A percentile compares a stretch with the other conserved stretches of the same genome.
Evolutionary conservation across 164 flowering plant genomes (phyloP).

Genomic region (Piper longum): DNA sequence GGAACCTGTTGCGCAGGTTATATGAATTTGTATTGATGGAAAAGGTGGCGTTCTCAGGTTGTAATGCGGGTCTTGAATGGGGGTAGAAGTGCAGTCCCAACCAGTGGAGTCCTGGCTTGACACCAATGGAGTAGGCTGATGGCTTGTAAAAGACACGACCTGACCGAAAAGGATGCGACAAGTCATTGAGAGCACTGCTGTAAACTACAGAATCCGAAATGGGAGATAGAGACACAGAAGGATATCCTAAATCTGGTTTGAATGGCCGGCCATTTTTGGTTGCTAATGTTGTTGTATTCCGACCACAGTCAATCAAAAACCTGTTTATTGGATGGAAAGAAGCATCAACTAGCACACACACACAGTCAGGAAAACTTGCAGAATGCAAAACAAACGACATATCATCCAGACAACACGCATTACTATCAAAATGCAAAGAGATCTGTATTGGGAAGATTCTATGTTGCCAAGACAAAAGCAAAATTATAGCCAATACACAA

Average conservation of each 20-base stretch:
- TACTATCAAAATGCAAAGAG: too few species aligned
- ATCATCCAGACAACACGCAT: too few species aligned
- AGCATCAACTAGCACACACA: slow-evolving; percentile 2
- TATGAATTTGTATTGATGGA: slow-evolving; percentile 24
- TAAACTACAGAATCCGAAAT: slow-evolving; percentile 17
- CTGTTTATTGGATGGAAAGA: slow-evolving; percentile 21
- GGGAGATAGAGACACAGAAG: slow-evolving; percentile 16
- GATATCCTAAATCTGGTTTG: slow-evolving; percentile 18
- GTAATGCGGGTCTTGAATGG: slow-evolving; percentile 15
- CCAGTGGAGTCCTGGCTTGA: slow-evolving; percentile 33
- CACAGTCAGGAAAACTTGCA: slow-evolving; percentile 6
- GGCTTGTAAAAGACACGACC: slow-evolving; percentile 24
- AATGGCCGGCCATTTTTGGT: slow-evolving; percentile 19
- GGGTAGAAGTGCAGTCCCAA: slow-evolving; percentile 30
- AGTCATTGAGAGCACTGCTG: neutral
- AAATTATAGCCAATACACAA: too few species aligned
- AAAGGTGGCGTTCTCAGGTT: slow-evolving; percentile 26
- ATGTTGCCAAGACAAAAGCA: too few species aligned
- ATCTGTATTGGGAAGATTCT: too few species aligned
- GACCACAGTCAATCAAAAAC: slow-evolving; percentile 29
- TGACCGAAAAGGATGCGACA: slow-evolving; percentile 13
- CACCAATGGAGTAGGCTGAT: slow-evolving; percentile 17
- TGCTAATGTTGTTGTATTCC: slow-evolving; percentile 9
- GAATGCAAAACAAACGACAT: slow-evolving; percentile 1
- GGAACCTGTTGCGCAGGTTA: slow-evolving; percentile 22